Base-by-base conservation (phyloP, 768 basidiomycete genomes). In the Phylloporus arenicola region DNA sequence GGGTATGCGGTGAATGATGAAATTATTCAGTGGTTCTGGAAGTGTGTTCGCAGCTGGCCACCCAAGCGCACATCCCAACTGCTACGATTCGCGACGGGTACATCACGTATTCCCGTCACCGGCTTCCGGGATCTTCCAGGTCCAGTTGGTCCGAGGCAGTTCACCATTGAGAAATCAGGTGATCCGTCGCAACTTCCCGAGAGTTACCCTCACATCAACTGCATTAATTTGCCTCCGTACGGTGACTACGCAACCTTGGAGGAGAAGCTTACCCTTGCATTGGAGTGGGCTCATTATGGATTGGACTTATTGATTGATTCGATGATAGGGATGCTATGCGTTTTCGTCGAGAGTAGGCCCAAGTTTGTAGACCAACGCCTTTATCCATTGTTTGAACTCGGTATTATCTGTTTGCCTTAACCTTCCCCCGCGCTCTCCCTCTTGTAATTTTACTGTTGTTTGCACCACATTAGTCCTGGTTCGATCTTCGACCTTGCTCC, bases 1-100 rank as follows among this genome's bases (percentile, higher is more conserved):
- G 95, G 92, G 12, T 95, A 93, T 64, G 88, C 92, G 71, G 83
- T 90, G 70, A 88, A 86, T 61, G 92, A 95, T 64, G 92, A 95
- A 63, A 90, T 93, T 41, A 93, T 99, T 49, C 92, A 97, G 64
- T 99, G 96, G 96, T 99, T 99, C 86, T 99, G 96, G 96, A 92
- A 97, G 73, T 93, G 91, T 61, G 90, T 99, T 40, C 87, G 91
- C 57, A 83, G 86, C 59, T 99, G 96, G 96, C 94, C 96, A 12
- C 85, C 95, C 1, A 96, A 98, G 75, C 86, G 94, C 70, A 98
- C 97, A 75, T 93, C 91, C 11, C 89, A 95, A 27, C 71, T 97
- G 45, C 74, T 98, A 48, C 95, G 97, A 69, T 99, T 99, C 65
- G 92, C 94, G 6, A 97, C 94, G 19, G 94, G 94, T 20, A 96